phyloP scores from a whole-genome alignment of 2,329 filamentous ascomycete genomes.

The Aspergillus sp. region DNA sequence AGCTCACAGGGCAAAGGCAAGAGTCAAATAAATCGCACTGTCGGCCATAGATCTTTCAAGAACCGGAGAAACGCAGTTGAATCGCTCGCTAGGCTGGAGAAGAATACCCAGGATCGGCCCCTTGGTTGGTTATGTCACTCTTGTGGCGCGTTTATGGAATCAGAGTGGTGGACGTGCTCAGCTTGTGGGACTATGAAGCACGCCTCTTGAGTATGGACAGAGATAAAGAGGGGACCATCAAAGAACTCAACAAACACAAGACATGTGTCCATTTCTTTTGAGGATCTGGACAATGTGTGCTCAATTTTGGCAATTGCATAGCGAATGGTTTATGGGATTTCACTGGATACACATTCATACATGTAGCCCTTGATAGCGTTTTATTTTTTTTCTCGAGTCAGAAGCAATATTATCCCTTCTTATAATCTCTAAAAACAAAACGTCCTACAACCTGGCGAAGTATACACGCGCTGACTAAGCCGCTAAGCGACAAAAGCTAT shows the following conservation, averaged over 20 bases:
- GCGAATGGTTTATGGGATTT: background rate
- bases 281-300: too few species aligned
- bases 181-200: constrained; percentile 64
- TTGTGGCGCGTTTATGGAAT: constrained; percentile 67
- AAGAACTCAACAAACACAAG: too few species aligned
- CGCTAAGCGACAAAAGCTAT: background rate
- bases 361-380: background rate
- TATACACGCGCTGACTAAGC: background rate
- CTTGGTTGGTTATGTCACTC: constrained; percentile 63
- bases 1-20: constrained; percentile 27
- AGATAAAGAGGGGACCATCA: too few species aligned
- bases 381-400: background rate
- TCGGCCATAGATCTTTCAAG: constrained; percentile 31
- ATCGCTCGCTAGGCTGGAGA: constrained; percentile 42
- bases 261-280: too few species aligned
- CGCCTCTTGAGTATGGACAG: constrained; percentile 42
- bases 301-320: background rate
- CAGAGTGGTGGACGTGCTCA: constrained; percentile 67
- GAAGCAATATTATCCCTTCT: background rate
- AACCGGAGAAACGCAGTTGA: constrained; percentile 42
- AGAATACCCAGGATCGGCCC: constrained; percentile 50
- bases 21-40: constrained; percentile 23
- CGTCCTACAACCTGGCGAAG: too few species aligned
- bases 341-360: background rate
- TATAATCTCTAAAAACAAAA: background rate